Conservation (phyloP, 75 land plant species). For the Gnetum montanum region DNA sequence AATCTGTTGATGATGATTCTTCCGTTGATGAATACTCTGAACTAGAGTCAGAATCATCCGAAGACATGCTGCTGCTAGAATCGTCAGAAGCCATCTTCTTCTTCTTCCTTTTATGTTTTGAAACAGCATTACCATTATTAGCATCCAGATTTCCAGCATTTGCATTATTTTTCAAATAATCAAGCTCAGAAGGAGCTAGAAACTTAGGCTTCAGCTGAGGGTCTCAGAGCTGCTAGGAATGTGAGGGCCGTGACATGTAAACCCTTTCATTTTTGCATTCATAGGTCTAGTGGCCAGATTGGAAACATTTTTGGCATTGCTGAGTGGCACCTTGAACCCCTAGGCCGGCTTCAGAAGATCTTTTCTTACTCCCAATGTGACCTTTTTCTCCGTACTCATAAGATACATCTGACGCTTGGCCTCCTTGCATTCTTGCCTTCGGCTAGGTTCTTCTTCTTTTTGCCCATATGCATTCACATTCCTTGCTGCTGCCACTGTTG, state of each 20-base stretch:
- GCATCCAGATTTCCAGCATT: too few relatives aligned
- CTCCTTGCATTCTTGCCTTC: conserved; percentile 93
- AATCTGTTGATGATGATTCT: too few relatives aligned
- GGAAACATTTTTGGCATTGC: conserved; percentile 83
- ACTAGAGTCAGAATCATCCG: too few relatives aligned
- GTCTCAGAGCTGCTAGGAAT: conserved; percentile 71
- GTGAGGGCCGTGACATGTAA: conserved; percentile 74
- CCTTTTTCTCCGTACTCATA: conserved; percentile 89
- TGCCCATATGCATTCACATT: conserved; percentile 95
- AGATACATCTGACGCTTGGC: conserved; percentile 93
- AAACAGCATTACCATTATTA: too few relatives aligned
- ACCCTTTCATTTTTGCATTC: conserved; percentile 90
- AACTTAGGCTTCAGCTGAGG: conserved; percentile 51
- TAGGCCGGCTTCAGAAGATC: conserved; percentile 29
- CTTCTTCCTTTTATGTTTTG: too few relatives aligned
- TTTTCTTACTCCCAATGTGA: conserved; percentile 71
- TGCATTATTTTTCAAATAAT: conserved; percentile 22
- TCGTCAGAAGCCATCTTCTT: too few relatives aligned
- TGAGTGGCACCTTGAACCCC: conserved; percentile 27
- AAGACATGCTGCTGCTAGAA: too few relatives aligned
- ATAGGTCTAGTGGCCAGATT: conserved; percentile 83
- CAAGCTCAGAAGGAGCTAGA: conserved; percentile 41
- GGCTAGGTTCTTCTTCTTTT: conserved; percentile 89
- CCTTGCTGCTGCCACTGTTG: conserved; percentile 64
- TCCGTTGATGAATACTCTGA: too few relatives aligned